These are phyloP conservation scores for Liquidambar formosana DNA, from an alignment of 164 flowering plant genomes.

Conservation along the genomic window DNA sequence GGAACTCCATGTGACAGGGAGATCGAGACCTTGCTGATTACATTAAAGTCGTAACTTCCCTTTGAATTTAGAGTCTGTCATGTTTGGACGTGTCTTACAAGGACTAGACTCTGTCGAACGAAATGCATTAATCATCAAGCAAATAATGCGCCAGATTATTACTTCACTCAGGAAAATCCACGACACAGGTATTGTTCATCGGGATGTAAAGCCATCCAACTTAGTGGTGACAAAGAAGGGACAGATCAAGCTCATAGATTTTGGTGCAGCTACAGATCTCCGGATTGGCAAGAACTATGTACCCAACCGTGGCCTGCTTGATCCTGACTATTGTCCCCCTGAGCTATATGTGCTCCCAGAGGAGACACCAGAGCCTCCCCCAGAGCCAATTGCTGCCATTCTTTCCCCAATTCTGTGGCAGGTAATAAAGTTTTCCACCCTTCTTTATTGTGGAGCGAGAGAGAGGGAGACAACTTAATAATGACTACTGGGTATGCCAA, in stretches of 20 bases:
- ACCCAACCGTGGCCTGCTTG: slow-evolving; percentile 73
- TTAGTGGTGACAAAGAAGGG: slow-evolving; percentile 92
- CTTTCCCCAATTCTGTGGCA: slow-evolving; percentile 95
- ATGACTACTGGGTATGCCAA: too few species aligned
- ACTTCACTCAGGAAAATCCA: slow-evolving; percentile 91
- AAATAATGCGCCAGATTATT: slow-evolving; percentile 91
- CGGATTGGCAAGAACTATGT: slow-evolving; percentile 92
- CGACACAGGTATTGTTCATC: slow-evolving; percentile 89
- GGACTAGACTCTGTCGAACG: slow-evolving; percentile 66
- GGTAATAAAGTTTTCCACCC: slow-evolving; percentile 43
- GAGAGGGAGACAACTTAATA: too few species aligned
- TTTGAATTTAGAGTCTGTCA: slow-evolving; percentile 73
- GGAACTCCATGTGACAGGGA: slow-evolving; percentile 54
- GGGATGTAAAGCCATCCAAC: slow-evolving; percentile 96
- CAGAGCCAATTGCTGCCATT: slow-evolving; percentile 91
- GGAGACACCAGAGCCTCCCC: slow-evolving; percentile 96
- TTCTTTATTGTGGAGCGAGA: too few species aligned
- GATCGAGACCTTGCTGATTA: slow-evolving; percentile 77
- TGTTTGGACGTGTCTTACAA: slow-evolving; percentile 86
- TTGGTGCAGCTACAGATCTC: slow-evolving; percentile 96
- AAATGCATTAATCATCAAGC: slow-evolving; percentile 89
- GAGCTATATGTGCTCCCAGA: slow-evolving; percentile 92
- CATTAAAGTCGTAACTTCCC: slow-evolving; percentile 87
- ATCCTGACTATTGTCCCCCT: slow-evolving; percentile 95
- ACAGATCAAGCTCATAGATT: slow-evolving; percentile 88